A percentile compares a stretch with the other conserved stretches of the same genome.
phyloP scores from a whole-genome alignment of 108 stramenopile genomes.

The Thalassiosira profunda region DNA sequence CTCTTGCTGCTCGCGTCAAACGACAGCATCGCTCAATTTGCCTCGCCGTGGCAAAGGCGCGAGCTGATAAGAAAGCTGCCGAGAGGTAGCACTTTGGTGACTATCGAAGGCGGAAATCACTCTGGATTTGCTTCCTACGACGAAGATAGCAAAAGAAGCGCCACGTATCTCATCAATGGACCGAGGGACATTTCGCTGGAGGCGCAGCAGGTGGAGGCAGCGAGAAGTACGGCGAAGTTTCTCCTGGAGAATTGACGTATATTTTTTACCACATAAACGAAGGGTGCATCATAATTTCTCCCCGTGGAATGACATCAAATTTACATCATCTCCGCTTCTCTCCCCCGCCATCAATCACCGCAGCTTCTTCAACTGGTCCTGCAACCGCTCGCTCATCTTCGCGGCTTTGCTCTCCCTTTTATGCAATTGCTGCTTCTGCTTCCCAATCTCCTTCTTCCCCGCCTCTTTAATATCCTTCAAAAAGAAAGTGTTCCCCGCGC shows the following conservation, averaged over 20 bases:
- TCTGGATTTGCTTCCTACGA: constrained; percentile 37
- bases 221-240: constrained; percentile 3
- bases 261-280: too few relatives aligned
- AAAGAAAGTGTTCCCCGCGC: constrained; percentile 66
- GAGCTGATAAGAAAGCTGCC: constrained; percentile 23
- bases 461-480: constrained; percentile 71
- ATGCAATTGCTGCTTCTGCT: constrained; percentile 49
- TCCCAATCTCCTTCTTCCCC: constrained; percentile 61
- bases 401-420: constrained; percentile 74
- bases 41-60: constrained; percentile 17
- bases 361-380: constrained; percentile 73
- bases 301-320: too few relatives aligned
- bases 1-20: constrained; percentile 27
- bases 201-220: constrained; percentile 3
- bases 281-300: too few relatives aligned
- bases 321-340: too few relatives aligned
- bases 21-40: constrained; percentile 20
- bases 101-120: constrained; percentile 39
- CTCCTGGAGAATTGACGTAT: background rate
- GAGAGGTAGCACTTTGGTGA: constrained; percentile 6
- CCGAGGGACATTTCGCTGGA: constrained; percentile 2
- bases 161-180: constrained; percentile 3
- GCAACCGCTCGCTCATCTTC: constrained; percentile 69
- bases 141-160: constrained; percentile 7
- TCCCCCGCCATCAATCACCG: too few relatives aligned